phyloP scores from a whole-genome alignment of 1,284 basidiomycete genomes.

The Heterobasidion irregulare region DNA sequence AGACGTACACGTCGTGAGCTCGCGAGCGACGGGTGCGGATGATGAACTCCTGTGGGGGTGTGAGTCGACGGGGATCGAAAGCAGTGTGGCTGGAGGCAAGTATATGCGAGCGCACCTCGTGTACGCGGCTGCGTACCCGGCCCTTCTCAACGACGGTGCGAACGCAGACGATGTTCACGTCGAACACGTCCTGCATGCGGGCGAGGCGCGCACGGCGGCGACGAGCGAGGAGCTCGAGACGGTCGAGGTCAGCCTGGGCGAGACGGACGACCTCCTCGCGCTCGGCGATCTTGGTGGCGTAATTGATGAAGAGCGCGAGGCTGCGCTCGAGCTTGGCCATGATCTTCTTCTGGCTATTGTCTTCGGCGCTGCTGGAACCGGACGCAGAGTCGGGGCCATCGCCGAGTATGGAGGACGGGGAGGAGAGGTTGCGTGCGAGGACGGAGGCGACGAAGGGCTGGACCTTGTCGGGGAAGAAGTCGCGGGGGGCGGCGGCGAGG shows the following conservation, averaged over 20 bases:
- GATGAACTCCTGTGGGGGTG: slow-evolving; percentile 74
- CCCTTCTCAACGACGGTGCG: slow-evolving; percentile 76
- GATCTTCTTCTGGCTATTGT: slow-evolving; percentile 34
- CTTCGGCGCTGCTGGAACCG: slow-evolving; percentile 42
- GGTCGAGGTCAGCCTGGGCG: slow-evolving; percentile 71
- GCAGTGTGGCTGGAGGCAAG: slow-evolving; percentile 2
- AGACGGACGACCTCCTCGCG: slow-evolving; percentile 84
- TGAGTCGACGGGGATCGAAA: neutral
- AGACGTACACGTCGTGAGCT: slow-evolving; percentile 77
- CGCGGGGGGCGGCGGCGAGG: slow-evolving; percentile 75
- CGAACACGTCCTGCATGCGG: slow-evolving; percentile 53
- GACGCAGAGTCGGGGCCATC: slow-evolving; percentile 17
- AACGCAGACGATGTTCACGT: slow-evolving; percentile 86
- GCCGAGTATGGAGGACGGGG: slow-evolving; percentile 50
- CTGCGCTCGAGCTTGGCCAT: slow-evolving; percentile 77
- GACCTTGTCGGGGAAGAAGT: slow-evolving; percentile 88
- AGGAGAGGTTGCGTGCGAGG: slow-evolving; percentile 68
- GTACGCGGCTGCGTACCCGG: slow-evolving; percentile 72
- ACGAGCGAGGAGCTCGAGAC: slow-evolving; percentile 61
- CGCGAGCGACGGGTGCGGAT: slow-evolving; percentile 77
- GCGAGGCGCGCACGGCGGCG: slow-evolving; percentile 43
- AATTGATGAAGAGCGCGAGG: slow-evolving; percentile 70
- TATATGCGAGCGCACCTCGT: slow-evolving; percentile 53
- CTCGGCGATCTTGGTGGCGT: slow-evolving; percentile 76
- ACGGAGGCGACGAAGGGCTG: slow-evolving; percentile 87